A percentile compares a stretch with the other conserved stretches of the same genome.
Conservation (phyloP, 2,329 filamentous ascomycete genomes). For the Aureobasidium pullulans region DNA sequence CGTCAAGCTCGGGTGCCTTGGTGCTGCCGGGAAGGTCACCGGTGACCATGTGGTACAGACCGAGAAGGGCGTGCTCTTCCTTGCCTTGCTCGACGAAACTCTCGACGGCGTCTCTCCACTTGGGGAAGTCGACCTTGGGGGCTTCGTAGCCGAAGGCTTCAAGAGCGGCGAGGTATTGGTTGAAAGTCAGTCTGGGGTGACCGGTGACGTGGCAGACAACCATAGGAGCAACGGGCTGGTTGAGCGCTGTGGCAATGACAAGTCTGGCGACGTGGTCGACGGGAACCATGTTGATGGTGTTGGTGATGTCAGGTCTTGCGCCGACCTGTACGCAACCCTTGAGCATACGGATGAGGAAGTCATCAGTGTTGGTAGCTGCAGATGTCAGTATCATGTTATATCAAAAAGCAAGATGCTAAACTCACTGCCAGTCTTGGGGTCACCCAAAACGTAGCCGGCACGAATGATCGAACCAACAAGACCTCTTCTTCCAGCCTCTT, state of each 20-base stretch:
- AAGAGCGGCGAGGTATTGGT: conserved; percentile 65
- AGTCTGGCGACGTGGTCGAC: conserved; percentile 78
- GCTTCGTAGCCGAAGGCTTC: conserved; percentile 66
- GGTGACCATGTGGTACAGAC: conserved; percentile 66
- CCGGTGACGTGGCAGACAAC: conserved; percentile 71
- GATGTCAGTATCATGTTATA: background rate
- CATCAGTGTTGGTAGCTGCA: conserved; percentile 65
- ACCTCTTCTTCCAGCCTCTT: conserved; percentile 71
- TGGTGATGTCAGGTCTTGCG: conserved; percentile 66
- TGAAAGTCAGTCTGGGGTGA: conserved; percentile 71
- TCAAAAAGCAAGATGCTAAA: background rate
- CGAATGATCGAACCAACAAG: conserved; percentile 69
- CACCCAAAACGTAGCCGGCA: conserved; percentile 78
- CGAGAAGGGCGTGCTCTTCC: conserved; percentile 66
- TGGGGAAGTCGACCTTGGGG: conserved; percentile 58
- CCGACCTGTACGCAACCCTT: conserved; percentile 82
- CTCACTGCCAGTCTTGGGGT: conserved; percentile 55
- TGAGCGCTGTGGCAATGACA: conserved; percentile 65
- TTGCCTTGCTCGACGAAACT: conserved; percentile 58
- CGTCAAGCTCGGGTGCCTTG: conserved; percentile 66
- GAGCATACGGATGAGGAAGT: conserved; percentile 78
- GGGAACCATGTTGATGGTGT: conserved; percentile 84
- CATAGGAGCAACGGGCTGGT: conserved; percentile 48
- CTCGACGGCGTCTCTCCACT: conserved; percentile 63
- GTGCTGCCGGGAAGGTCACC: conserved; percentile 63